Evolutionary conservation across 768 basidiomycete species (phyloP).

Genomic region (Antrodiella citrinella): DNA sequence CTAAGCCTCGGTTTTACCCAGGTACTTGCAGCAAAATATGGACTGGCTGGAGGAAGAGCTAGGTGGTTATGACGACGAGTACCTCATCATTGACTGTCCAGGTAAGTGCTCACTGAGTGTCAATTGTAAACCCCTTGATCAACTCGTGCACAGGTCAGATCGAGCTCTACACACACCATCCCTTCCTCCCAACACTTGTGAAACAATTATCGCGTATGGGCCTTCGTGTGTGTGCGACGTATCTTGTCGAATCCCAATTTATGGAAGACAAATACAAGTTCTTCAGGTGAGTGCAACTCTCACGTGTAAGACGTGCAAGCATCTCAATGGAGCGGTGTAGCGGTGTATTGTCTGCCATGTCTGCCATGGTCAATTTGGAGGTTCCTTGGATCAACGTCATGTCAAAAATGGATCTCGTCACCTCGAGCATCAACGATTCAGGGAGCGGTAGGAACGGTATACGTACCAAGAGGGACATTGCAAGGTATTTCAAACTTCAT

Average conservation of each 20-base stretch:
- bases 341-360: slow-evolving; percentile 96
- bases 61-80: slow-evolving; percentile 92
- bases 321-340: slow-evolving; percentile 28
- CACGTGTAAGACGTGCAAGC: slow-evolving; percentile 1
- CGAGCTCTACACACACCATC: slow-evolving; percentile 97
- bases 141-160: slow-evolving; percentile 67
- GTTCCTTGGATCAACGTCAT: slow-evolving; percentile 96
- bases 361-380: slow-evolving; percentile 96
- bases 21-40: slow-evolving; percentile 93
- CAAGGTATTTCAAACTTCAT: slow-evolving; percentile 40
- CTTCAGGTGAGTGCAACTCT: slow-evolving; percentile 66
- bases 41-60: slow-evolving; percentile 98
- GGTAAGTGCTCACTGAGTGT: slow-evolving; percentile 34
- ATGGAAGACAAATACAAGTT: slow-evolving; percentile 99
- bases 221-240: slow-evolving; percentile 81
- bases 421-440: slow-evolving; percentile 50
- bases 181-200: slow-evolving; percentile 89
- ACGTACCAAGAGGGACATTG: slow-evolving; percentile 70
- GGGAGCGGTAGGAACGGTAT: slow-evolving; percentile 63
- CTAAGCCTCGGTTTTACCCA: slow-evolving; percentile 24
- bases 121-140: slow-evolving; percentile 1
- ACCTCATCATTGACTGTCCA: slow-evolving; percentile 88
- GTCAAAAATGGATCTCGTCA: slow-evolving; percentile 99
- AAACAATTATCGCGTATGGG: slow-evolving; percentile 65
- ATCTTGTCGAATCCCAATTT: slow-evolving; percentile 96